These are phyloP conservation scores for Penicillium coprophilum DNA, from an alignment of 495 filamentous ascomycete species.

Conservation along the genomic window DNA sequence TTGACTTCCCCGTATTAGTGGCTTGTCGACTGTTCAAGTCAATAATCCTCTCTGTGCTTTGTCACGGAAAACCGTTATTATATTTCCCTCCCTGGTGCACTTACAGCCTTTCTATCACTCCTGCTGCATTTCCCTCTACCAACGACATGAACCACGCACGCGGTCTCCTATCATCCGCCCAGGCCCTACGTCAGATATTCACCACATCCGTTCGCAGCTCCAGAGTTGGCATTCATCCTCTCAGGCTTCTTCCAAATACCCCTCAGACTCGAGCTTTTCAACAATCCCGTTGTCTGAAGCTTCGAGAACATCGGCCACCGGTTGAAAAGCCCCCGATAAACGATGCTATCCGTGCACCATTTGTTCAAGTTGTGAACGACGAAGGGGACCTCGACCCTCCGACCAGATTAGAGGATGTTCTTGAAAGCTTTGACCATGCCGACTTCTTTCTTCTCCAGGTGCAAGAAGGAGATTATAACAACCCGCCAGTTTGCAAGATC, in stretches of 20 bases:
- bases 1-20: constrained; percentile 3
- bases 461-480: constrained; percentile 28
- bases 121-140: background rate
- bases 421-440: constrained; percentile 48
- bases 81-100: background rate
- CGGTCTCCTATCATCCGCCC: constrained; percentile 38
- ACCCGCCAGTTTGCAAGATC: constrained; percentile 65
- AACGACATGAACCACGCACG: constrained; percentile 42
- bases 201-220: constrained; percentile 24
- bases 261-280: constrained; percentile 18
- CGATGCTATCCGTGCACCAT: constrained; percentile 52
- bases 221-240: constrained; percentile 19
- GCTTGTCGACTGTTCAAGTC: background rate
- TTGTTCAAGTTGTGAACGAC: constrained; percentile 55
- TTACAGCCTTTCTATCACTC: background rate
- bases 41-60: background rate
- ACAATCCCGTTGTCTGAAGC: constrained; percentile 13
- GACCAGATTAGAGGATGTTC: constrained; percentile 38
- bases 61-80: background rate
- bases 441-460: constrained; percentile 61
- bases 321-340: constrained; percentile 37
- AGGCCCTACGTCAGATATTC: constrained; percentile 40
- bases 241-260: constrained; percentile 9
- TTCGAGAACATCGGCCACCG: constrained; percentile 5
- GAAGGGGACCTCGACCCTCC: constrained; percentile 50